These are phyloP conservation scores for Tuber microsphaerosporum DNA, from an alignment of 495 filamentous ascomycete genomes.

Conservation along the genomic window DNA sequence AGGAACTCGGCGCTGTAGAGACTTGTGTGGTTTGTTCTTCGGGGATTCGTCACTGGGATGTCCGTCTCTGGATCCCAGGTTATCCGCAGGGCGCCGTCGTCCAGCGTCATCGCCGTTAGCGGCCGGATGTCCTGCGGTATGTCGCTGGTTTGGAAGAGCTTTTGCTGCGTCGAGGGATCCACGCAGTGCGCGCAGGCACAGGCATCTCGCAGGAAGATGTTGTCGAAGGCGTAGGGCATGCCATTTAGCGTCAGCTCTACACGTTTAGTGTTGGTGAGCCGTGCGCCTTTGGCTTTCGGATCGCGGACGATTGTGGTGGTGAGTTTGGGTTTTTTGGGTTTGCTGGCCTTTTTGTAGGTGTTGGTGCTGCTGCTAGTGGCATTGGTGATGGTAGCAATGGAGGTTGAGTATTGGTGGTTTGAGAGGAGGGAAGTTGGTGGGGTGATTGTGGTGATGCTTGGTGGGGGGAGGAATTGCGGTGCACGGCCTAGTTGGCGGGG, in stretches of 20 bases:
- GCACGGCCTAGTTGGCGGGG: neutral
- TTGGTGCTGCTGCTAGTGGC: neutral
- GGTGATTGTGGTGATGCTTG: neutral
- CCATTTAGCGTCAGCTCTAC: slow-evolving; percentile 18
- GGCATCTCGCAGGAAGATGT: slow-evolving; percentile 63
- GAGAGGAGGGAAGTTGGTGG: neutral
- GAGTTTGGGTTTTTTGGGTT: slow-evolving; percentile 8
- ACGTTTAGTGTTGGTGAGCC: slow-evolving; percentile 16
- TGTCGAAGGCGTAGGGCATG: slow-evolving; percentile 18
- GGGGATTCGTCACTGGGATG: slow-evolving; percentile 45
- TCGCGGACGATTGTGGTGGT: slow-evolving; percentile 5
- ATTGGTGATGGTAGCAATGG: neutral
- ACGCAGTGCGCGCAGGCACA: slow-evolving; percentile 68
- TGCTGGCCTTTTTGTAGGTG: neutral
- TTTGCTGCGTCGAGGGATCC: slow-evolving; percentile 72
- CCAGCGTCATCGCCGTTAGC: slow-evolving; percentile 15
- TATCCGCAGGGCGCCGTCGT: slow-evolving; percentile 49
- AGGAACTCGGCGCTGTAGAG: slow-evolving; percentile 44
- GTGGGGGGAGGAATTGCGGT: neutral
- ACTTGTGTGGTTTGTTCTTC: slow-evolving; percentile 47
- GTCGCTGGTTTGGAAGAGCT: slow-evolving; percentile 66
- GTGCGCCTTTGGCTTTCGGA: slow-evolving; percentile 1
- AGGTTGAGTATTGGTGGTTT: neutral
- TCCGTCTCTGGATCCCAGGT: slow-evolving; percentile 54
- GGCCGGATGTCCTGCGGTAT: slow-evolving; percentile 54